Conservation (phyloP, 1,139 yeast species). For the Saccharomyces hybrid region DNA sequence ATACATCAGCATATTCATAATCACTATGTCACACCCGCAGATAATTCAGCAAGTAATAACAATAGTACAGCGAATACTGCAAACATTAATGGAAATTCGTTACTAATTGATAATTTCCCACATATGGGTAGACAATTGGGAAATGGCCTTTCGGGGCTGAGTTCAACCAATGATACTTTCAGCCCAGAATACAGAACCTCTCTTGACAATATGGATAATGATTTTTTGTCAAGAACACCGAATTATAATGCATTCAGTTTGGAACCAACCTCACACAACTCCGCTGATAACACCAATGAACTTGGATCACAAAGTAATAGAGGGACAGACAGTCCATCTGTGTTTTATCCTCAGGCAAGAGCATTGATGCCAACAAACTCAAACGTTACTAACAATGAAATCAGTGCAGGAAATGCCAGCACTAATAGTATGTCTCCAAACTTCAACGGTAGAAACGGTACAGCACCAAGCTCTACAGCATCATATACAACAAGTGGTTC, state of each 20-base stretch:
- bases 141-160: conserved; percentile 1
- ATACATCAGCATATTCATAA: conserved; percentile 70
- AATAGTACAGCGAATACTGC: conserved; percentile 5
- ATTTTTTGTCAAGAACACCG: conserved; percentile 21
- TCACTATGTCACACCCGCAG: conserved; percentile 40
- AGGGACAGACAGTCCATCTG: background rate
- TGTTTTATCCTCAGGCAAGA: background rate
- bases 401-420: background rate
- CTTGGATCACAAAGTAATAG: conserved; percentile 4
- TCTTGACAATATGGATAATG: conserved; percentile 11
- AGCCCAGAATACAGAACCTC: conserved; percentile 4
- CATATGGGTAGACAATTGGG: background rate
- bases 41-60: conserved; percentile 3
- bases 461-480: conserved; percentile 17
- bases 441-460: background rate
- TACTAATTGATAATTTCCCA: conserved; percentile 4
- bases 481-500: conserved; percentile 34
- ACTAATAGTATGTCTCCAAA: conserved; percentile 1
- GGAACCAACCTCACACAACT: conserved; percentile 10
- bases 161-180: conserved; percentile 5
- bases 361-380: background rate
- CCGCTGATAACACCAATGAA: conserved; percentile 6
- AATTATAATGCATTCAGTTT: conserved; percentile 20
- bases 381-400: background rate
- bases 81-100: conserved; percentile 2